Percentiles rank a stretch among this genome's conserved stretches.
These are phyloP conservation scores for Senecio squalidus DNA, from an alignment of 140 eudicot genomes.

Conservation along the genomic window DNA sequence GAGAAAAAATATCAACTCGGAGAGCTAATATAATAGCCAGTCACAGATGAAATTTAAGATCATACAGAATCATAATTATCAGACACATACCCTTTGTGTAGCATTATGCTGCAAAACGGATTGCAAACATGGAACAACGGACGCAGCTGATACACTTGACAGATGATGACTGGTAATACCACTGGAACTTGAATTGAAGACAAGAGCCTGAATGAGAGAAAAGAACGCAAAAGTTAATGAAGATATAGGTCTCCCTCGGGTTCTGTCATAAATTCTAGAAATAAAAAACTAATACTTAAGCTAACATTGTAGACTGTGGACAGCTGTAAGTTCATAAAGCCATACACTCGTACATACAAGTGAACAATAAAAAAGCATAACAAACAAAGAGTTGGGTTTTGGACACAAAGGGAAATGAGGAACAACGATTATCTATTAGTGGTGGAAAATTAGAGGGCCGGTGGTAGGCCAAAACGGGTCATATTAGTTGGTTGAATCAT, in stretches of 20 bases:
- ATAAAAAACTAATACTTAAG: neutral
- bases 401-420: neutral
- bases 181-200: conserved; percentile 31
- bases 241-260: too few species aligned
- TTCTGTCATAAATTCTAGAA: conserved; percentile 5
- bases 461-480: neutral
- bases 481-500: neutral
- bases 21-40: neutral
- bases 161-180: conserved; percentile 32
- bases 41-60: conserved; percentile 2
- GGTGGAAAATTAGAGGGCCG: neutral
- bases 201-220: conserved; percentile 39
- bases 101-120: conserved; percentile 71
- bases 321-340: neutral
- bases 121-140: conserved; percentile 77
- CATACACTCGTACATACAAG: too few species aligned
- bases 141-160: conserved; percentile 46
- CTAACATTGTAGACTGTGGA: neutral
- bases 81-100: conserved; percentile 68
- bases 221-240: conserved; percentile 24
- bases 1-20: conserved; percentile 7
- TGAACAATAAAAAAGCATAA: neutral
- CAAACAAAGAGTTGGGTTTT: neutral
- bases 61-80: conserved; percentile 3
- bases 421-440: neutral